Percentiles rank a stretch among this genome's conserved stretches.
Evolutionary conservation across 2,329 filamentous ascomycete genomes (phyloP).

Genomic region (Tolypocladium amazonense): DNA sequence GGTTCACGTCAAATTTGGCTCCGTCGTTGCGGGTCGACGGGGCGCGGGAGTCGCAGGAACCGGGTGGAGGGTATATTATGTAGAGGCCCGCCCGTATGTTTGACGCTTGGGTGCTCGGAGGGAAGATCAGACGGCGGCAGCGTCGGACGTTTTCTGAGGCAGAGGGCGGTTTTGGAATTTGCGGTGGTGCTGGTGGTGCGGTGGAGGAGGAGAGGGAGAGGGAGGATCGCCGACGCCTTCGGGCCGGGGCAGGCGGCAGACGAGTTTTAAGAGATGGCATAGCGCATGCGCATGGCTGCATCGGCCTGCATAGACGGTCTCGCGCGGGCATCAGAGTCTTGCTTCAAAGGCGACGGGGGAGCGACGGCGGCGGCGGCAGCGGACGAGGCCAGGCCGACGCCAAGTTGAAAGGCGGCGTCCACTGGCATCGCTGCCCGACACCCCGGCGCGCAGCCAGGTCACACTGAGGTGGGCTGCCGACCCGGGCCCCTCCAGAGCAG

Average conservation of each 20-base stretch:
- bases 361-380: background rate
- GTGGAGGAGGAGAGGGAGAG: background rate
- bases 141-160: background rate
- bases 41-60: background rate
- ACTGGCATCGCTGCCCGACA: background rate
- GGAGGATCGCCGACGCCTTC: background rate
- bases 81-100: background rate
- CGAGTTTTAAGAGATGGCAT: background rate
- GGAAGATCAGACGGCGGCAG: background rate
- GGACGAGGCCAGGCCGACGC: background rate
- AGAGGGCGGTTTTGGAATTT: background rate
- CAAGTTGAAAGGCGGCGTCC: background rate
- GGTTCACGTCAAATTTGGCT: background rate
- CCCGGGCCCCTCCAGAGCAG: background rate
- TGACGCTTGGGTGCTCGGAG: background rate
- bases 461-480: background rate
- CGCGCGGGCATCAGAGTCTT: background rate
- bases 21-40: background rate
- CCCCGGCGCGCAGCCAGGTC: background rate
- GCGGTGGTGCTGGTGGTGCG: background rate
- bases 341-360: slow-evolving; percentile 1
- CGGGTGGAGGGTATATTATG: background rate
- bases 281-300: background rate
- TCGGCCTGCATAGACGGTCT: background rate
- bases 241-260: background rate